These are phyloP conservation scores for Globisporangium apiculatum DNA, from an alignment of 352 stramenopile genomes.

Conservation along the genomic window DNA sequence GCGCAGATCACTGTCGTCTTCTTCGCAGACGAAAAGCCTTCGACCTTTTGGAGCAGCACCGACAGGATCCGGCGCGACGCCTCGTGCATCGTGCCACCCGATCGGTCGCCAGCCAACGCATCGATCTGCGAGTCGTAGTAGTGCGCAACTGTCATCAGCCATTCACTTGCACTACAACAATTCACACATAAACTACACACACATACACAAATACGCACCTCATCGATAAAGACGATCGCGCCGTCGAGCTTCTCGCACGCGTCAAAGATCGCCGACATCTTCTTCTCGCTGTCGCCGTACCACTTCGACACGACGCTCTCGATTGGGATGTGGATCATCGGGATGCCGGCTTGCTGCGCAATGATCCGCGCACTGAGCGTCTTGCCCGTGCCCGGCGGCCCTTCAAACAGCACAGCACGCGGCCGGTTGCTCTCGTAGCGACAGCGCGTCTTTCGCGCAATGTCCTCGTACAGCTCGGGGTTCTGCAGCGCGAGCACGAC, in stretches of 20 bases:
- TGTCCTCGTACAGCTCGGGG: slow-evolving; percentile 87
- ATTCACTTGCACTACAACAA: too few relatives aligned
- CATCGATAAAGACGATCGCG: slow-evolving; percentile 94
- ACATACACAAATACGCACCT: slow-evolving; percentile 31
- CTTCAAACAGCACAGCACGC: slow-evolving; percentile 90
- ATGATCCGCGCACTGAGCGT: slow-evolving; percentile 93
- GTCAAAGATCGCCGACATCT: slow-evolving; percentile 93
- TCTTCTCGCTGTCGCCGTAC: slow-evolving; percentile 94
- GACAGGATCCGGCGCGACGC: slow-evolving; percentile 89
- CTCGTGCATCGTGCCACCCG: slow-evolving; percentile 89
- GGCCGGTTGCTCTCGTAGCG: slow-evolving; percentile 88
- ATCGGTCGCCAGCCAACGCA: slow-evolving; percentile 84
- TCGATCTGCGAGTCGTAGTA: slow-evolving; percentile 56
- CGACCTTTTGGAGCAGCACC: slow-evolving; percentile 89
- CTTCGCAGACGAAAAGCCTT: slow-evolving; percentile 89
- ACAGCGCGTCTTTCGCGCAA: slow-evolving; percentile 84
- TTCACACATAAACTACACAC: neutral
- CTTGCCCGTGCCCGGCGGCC: slow-evolving; percentile 92
- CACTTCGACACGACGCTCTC: slow-evolving; percentile 93
- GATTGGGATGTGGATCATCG: slow-evolving; percentile 92
- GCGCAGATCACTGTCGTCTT: slow-evolving; percentile 91
- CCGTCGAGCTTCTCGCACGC: slow-evolving; percentile 88
- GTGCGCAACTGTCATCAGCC: too few relatives aligned
- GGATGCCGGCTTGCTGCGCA: slow-evolving; percentile 86
- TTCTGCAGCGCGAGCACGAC: slow-evolving; percentile 90